phyloP scores from a whole-genome alignment of 805 yeast genomes.

The Kockiozyma suomiensis region DNA sequence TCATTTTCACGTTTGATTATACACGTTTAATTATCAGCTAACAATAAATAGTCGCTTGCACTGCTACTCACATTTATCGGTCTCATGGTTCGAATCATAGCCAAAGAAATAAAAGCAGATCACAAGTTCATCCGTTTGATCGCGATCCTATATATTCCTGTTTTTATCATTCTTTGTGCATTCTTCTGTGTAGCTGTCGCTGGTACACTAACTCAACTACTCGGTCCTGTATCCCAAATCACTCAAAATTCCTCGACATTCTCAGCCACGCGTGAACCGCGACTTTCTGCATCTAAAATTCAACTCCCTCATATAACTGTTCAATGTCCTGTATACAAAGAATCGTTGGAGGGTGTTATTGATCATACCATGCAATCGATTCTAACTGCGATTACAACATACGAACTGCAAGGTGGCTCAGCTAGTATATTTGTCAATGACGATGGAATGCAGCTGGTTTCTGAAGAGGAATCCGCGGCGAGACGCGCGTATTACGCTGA shows the following conservation, averaged over 20 bases:
- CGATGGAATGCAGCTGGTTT: constrained; percentile 29
- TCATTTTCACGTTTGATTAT: neutral
- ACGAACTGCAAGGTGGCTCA: constrained; percentile 31
- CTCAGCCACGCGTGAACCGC: constrained; percentile 17
- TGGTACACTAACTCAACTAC: constrained; percentile 11
- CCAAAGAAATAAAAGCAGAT: constrained; percentile 26
- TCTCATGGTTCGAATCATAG: constrained; percentile 20
- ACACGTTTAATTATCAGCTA: too few relatives aligned
- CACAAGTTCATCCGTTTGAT: constrained; percentile 12
- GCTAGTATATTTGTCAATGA: constrained; percentile 29
- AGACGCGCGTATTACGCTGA: constrained; percentile 24
- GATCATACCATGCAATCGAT: constrained; percentile 29
- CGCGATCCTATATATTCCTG: constrained; percentile 14
- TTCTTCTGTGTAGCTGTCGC: constrained; percentile 26
- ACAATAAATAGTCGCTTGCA: constrained; percentile 8
- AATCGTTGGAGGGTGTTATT: constrained; percentile 27
- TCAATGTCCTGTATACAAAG: constrained; percentile 31
- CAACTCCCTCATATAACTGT: constrained; percentile 27
- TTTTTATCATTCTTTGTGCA: constrained; percentile 15
- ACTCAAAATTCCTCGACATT: constrained; percentile 18
- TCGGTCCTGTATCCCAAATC: constrained; percentile 28
- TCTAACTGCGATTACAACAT: constrained; percentile 24
- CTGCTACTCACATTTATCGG: constrained; percentile 21
- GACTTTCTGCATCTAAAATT: constrained; percentile 18
- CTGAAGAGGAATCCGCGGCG: constrained; percentile 17